phyloP scores from a whole-genome alignment of 176 grass and related monocot species.

The Cenchrus americanus region DNA sequence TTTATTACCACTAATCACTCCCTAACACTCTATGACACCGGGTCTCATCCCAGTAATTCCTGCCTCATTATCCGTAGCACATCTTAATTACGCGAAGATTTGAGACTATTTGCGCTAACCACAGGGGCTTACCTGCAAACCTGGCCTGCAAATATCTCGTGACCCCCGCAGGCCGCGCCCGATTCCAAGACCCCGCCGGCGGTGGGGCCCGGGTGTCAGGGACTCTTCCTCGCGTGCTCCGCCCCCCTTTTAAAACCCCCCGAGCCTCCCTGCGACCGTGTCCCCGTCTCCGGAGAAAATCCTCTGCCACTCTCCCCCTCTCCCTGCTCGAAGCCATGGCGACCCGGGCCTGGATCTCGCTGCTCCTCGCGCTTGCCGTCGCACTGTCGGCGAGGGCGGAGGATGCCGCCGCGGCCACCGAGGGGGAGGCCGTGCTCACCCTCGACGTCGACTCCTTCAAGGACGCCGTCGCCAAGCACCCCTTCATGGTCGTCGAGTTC shows the following conservation, averaged over 20 bases:
- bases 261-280: not conserved
- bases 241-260: not conserved
- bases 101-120: fast-evolving
- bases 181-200: fast-evolving
- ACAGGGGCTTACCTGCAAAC: not conserved
- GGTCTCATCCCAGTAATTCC: not conserved
- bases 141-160: not conserved
- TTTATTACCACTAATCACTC: not conserved
- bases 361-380: slow-evolving; percentile 61
- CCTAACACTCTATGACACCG: not conserved
- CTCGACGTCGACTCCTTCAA: slow-evolving; percentile 75
- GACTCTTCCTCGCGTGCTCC: not conserved
- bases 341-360: slow-evolving; percentile 59
- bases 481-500: slow-evolving; percentile 95
- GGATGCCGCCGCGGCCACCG: slow-evolving; percentile 9
- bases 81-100: not conserved
- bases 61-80: not conserved
- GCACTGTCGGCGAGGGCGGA: slow-evolving; percentile 29
- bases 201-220: fast-evolving
- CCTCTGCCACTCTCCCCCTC: fast-evolving
- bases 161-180: not conserved
- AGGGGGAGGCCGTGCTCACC: slow-evolving; percentile 71
- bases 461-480: slow-evolving; percentile 76
- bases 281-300: not conserved
- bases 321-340: slow-evolving; percentile 47